Evolutionary conservation across 805 yeast genomes (phyloP), one percentile per base, ranked within the genome.

Genomic region (Komagataella phaffii): DNA sequence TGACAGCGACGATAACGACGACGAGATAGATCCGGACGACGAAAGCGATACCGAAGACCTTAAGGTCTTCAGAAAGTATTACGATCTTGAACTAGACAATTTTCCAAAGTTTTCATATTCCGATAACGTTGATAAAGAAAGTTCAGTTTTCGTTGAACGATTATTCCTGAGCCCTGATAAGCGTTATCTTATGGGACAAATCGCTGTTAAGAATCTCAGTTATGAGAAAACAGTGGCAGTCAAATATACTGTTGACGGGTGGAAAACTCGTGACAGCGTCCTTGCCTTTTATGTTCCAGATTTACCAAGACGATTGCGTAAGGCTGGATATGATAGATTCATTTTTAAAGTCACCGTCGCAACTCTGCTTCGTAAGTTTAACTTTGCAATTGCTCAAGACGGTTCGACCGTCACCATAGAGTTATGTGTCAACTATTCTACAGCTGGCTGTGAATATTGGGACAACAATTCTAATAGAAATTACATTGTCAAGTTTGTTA

Each of bases 191-290:
- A 63, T 78, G 50, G 97, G 96, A 1, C 81, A 81, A 51, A 71
- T 90, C 48, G 86, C 91, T 2, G 96, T 86, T 24, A 77, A 79
- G 59, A 91, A 90, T 67, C 51, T 87, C 3, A 72, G 83, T 8
- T 90, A 72, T 65, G 74, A 79, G 43, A 90, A 90, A 64, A 61
- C 66, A 24, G 84, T 91, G 17, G 75, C 79, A 14, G 75, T 86
- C 14, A 73, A 89, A 51, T 90, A 88, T 66, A 79, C 96, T 0
- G 71, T 81, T 56, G 88, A 91, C 63, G 68, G 73, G 59, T 90
- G 98, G 98, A 69, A 68, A 46, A 82, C 95, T 0, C 78, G 82
- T 19, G 73, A 80, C 46, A 91, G 85, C 61, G 76, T 83, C 36
- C 80, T 79, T 46, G 85, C 90, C 3, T 56, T 61, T 3, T 88